Conservation (phyloP, 1,284 basidiomycete genomes). For the Anthracocystis setariae region DNA sequence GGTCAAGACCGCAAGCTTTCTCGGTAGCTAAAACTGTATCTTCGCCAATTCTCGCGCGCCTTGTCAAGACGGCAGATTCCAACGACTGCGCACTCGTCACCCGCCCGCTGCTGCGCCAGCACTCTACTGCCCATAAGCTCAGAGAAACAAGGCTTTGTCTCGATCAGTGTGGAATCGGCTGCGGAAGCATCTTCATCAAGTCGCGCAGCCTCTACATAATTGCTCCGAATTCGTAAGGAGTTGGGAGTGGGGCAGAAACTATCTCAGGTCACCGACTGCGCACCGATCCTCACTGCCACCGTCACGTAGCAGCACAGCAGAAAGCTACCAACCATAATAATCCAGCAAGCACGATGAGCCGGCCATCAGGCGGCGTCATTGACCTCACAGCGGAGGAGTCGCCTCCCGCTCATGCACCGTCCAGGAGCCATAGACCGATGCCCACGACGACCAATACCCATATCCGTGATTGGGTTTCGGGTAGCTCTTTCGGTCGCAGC, state of each 20-base stretch:
- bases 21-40: not conserved
- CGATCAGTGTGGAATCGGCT: not conserved
- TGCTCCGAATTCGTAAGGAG: no score
- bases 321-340: not conserved
- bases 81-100: no score
- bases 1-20: not conserved
- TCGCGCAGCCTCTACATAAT: conserved; percentile 2
- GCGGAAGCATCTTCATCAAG: conserved; percentile 1
- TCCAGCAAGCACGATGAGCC: conserved; percentile 15
- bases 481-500: not conserved
- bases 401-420: conserved; percentile 21
- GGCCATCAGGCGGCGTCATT: conserved; percentile 30
- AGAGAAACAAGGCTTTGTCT: conserved; percentile 5
- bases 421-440: conserved; percentile 2
- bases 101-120: no score
- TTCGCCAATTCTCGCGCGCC: not conserved
- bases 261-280: not conserved
- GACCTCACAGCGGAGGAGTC: conserved; percentile 58
- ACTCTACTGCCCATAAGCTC: no score
- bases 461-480: conserved; percentile 25
- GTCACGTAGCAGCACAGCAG: not conserved
- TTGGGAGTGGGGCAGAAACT: no score
- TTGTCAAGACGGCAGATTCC: not conserved
- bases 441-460: conserved; percentile 13
- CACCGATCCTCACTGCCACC: not conserved